Conservation (phyloP, 2,329 filamentous ascomycete species). For the Aureobasidium leucospermi region DNA sequence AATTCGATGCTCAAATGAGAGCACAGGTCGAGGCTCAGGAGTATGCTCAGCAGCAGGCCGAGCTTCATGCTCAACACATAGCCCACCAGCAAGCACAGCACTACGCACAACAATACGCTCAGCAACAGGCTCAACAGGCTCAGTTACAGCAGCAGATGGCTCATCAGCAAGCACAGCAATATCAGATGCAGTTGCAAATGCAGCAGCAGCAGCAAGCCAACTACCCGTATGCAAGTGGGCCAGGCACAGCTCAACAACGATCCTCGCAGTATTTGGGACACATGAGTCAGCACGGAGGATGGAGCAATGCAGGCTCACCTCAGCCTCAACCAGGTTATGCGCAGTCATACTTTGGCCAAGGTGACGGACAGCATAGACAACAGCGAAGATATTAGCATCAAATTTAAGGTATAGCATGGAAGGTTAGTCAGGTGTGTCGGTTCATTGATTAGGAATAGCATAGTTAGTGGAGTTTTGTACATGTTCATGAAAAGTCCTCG, state of each 20-base stretch:
- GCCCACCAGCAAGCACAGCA: conserved; percentile 22
- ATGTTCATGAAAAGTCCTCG: neutral
- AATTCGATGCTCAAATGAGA: conserved; percentile 33
- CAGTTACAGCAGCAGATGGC: conserved; percentile 26
- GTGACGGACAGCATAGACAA: conserved; percentile 4
- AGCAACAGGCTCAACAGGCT: conserved; percentile 25
- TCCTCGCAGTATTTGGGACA: conserved; percentile 14
- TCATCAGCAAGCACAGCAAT: conserved; percentile 22
- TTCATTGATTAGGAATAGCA: neutral
- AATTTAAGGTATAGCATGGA: neutral
- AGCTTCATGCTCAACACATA: conserved; percentile 16
- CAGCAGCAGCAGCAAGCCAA: conserved; percentile 13
- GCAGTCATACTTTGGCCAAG: conserved; percentile 8
- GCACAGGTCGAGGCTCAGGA: conserved; percentile 32
- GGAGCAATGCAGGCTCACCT: conserved; percentile 6
- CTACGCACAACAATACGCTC: conserved; percentile 21
- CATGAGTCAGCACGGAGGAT: neutral
- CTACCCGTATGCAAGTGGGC: conserved; percentile 3
- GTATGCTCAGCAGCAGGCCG: conserved; percentile 22
- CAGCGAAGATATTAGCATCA: conserved; percentile 2
- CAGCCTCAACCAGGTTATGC: conserved; percentile 12
- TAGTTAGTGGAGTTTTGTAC: neutral
- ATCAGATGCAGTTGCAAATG: conserved; percentile 16
- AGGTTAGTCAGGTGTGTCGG: neutral
- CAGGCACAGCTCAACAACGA: conserved; percentile 13